phyloP scores from a whole-genome alignment of 2,329 filamentous ascomycete genomes.

The Thelonectria blattea region DNA sequence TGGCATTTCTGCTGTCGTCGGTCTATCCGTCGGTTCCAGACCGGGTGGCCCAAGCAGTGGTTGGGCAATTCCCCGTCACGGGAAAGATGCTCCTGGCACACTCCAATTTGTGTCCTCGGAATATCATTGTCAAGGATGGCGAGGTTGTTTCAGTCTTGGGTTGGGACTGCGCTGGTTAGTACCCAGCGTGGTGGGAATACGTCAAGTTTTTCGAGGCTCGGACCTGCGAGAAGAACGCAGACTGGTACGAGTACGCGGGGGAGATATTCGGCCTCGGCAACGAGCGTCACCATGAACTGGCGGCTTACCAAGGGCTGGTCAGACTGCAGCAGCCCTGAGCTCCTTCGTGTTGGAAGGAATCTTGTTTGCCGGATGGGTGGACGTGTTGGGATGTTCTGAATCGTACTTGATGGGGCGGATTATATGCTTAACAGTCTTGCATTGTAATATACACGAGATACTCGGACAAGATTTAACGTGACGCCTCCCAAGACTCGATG shows the following conservation, averaged over 20 bases:
- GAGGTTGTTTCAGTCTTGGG: slow-evolving; percentile 37
- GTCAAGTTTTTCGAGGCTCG: slow-evolving; percentile 43
- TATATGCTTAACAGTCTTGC: slow-evolving; percentile 8
- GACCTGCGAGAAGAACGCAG: slow-evolving; percentile 35
- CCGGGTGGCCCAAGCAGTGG: slow-evolving; percentile 29
- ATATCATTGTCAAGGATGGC: slow-evolving; percentile 38
- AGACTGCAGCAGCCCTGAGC: slow-evolving; percentile 37
- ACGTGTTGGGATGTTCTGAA: background rate
- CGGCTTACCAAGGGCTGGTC: slow-evolving; percentile 40
- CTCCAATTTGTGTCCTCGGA: slow-evolving; percentile 36
- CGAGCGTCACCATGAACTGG: slow-evolving; percentile 35
- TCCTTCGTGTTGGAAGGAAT: background rate
- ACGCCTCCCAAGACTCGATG: background rate
- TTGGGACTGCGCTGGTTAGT: slow-evolving; percentile 43
- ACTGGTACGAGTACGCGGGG: slow-evolving; percentile 42
- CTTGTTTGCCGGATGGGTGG: background rate
- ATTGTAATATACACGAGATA: slow-evolving; percentile 25
- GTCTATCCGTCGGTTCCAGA: slow-evolving; percentile 36
- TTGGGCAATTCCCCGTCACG: slow-evolving; percentile 26
- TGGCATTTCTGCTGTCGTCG: slow-evolving; percentile 37
- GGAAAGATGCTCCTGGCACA: slow-evolving; percentile 34
- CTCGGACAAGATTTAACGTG: slow-evolving; percentile 17
- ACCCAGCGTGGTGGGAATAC: slow-evolving; percentile 45
- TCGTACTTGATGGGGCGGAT: background rate
- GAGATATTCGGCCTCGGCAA: slow-evolving; percentile 34